These are phyloP conservation scores for Phoma sp. DNA, from an alignment of 2,329 filamentous ascomycete genomes.

Conservation along the genomic window DNA sequence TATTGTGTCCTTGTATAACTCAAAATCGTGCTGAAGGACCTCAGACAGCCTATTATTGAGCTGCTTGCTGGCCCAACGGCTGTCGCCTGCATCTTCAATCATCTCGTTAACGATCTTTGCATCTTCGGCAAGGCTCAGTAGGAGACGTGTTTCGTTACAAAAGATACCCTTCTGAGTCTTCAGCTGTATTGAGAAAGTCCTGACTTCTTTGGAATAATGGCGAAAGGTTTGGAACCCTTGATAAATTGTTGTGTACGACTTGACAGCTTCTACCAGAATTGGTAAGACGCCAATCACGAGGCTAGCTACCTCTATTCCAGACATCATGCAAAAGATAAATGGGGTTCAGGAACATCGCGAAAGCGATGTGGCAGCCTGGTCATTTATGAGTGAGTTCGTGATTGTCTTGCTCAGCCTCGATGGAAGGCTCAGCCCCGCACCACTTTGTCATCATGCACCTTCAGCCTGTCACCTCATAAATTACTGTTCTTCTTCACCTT, in stretches of 20 bases:
- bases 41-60: constrained; percentile 7
- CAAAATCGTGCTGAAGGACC: no score
- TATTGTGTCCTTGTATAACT: constrained; percentile 19
- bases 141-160: constrained; percentile 29
- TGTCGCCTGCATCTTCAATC: constrained; percentile 23
- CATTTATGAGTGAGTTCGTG: not conserved
- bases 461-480: no score
- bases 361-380: not conserved
- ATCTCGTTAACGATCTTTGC: constrained; percentile 23
- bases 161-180: constrained; percentile 26
- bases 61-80: constrained; percentile 23
- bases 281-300: constrained; percentile 31
- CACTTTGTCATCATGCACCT: no score
- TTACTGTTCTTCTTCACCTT: no score
- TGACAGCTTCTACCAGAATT: constrained; percentile 30
- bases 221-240: constrained; percentile 24
- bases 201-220: constrained; percentile 27
- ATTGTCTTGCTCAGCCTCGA: not conserved
- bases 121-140: constrained; percentile 25
- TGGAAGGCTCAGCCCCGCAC: no score
- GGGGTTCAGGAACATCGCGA: not conserved
- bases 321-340: constrained; percentile 10
- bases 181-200: constrained; percentile 20
- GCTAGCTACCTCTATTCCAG: constrained; percentile 30
- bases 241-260: constrained; percentile 22